Evolutionary conservation across 75 land plant species (phyloP), one percentile per base, ranked within the genome.

Genomic region (Pseudotsuga menziesii): DNA sequence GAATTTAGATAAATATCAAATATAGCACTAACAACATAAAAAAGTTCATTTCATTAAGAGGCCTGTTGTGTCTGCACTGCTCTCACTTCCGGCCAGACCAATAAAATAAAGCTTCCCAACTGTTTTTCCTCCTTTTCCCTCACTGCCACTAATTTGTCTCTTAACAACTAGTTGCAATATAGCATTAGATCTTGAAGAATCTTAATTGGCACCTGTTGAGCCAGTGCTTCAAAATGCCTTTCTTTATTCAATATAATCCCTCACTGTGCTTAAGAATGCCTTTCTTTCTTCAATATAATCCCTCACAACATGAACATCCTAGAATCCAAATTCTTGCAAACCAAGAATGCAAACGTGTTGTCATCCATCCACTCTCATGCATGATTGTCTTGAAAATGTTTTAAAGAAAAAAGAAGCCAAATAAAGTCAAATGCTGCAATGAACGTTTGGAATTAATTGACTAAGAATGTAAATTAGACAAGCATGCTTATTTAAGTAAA

Each of bases 221-320:
- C 87, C 87, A 79, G 86, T 85, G 82, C 87, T 85, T 61, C 87
- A 67, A n/a, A n/a, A n/a, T n/a, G n/a, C n/a, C n/a, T n/a, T n/a
- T n/a, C n/a, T n/a, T n/a, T n/a, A n/a, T n/a, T n/a, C n/a, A n/a
- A n/a, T n/a, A n/a, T n/a, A n/a, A n/a, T n/a, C n/a, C n/a, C n/a
- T n/a, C n/a, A n/a, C n/a, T n/a, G n/a, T n/a, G n/a, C n/a, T n/a
- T n/a, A n/a, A n/a, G 60, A 86, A 75, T 41, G 75, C 58, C 63
- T 84, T 85, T 55, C 87, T 86, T 69, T 75, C 80, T 39, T 85
- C 87, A 79, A 85, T 85, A 63, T 80, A 85, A 41, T 85, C 87
- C 69, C 72, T 85, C 52, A 85, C 87, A 36, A 84, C 41, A 74
- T 85, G 81, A 66, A 84, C 87, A 73, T 85, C 82, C 73, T 82